Base-by-base conservation (phyloP, 1,284 basidiomycete genomes). In the Moesziomyces sp. region DNA sequence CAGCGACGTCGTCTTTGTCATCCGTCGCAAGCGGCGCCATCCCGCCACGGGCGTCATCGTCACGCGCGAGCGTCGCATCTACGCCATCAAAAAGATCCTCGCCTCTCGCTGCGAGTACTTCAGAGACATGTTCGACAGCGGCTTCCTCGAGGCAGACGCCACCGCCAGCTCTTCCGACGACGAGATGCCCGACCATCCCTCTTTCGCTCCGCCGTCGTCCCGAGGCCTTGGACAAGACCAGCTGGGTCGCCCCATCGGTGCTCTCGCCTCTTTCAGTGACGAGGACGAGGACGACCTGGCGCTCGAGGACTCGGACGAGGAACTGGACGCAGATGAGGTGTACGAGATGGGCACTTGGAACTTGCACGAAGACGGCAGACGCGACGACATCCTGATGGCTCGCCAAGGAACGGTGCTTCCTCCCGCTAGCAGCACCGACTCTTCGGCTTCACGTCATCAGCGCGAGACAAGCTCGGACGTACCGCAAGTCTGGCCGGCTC, bases 51-150 rank as follows among this genome's bases (percentile, higher is more conserved):
- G 59, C 3, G 55, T 34, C 30, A 50, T 56, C n/a, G 61, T 57
- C 34, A 66, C 70, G 10, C 68, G 83, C 45, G 75, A 74, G 48
- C 72, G 76, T 30, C 62, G 74, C 52, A 71, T 86, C 21, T 85
- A 84, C 58, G 85, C 85, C 0, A 84, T 84, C 50, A 84, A 84
- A 52, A 85, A 85, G 62, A 82, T 86, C 42, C 76, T 86, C 6
- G 75, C 80, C 9, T 77, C 80, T 9, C 70, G 85, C 2, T 81
- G 80, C 60, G 84, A 85, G 48, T 86, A 85, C 63, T 84, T 84
- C 40, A 63, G 76, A 9, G 75, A 72, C 53, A 84, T 82, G 79
- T 82, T 82, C 44, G 78, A 76, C 19, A 70, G 79, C 44, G 79
- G 79, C 10, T 82, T 82, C 47, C 58, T 71, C 46, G 81, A 82